A percentile compares a stretch with the other conserved stretches of the same genome.
These are phyloP conservation scores for Ceratobasidium theobromae DNA, from an alignment of 1,284 basidiomycete species.

Conservation along the genomic window DNA sequence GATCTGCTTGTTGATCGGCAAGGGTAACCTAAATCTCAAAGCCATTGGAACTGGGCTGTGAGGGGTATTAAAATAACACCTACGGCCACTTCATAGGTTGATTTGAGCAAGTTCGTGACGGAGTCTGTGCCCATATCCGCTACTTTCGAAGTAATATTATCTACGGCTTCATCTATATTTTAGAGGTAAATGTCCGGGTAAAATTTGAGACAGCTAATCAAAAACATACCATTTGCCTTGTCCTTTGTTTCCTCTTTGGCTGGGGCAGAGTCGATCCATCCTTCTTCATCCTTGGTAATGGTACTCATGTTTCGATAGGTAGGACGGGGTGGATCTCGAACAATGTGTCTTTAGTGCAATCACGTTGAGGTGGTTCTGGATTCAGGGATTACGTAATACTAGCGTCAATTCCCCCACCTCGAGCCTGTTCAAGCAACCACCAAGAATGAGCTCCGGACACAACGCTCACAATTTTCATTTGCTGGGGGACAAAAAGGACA, in stretches of 20 bases:
- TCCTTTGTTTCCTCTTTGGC: constrained; percentile 4
- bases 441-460: not conserved
- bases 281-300: constrained; percentile 28
- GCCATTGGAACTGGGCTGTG: not conserved
- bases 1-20: constrained; percentile 95
- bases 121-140: constrained; percentile 17
- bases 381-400: not conserved
- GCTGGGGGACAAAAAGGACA: constrained; percentile 5
- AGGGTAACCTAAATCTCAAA: constrained; percentile 79
- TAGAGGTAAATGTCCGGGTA: not conserved
- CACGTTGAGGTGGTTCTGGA: not conserved
- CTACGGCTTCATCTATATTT: constrained; percentile 2
- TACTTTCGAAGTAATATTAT: constrained; percentile 8
- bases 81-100: constrained; percentile 25
- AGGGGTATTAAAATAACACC: not conserved
- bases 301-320: not conserved
- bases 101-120: constrained; percentile 15
- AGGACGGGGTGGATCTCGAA: not conserved
- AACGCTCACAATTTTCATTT: constrained; percentile 4
- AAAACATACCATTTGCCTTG: not conserved
- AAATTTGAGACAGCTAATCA: not conserved
- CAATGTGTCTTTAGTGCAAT: not conserved
- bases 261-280: constrained; percentile 28
- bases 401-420: not conserved
- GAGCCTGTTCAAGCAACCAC: not conserved